Base-by-base conservation (phyloP, 805 yeast species). In the Yamadazyma paraphyllophila region DNA sequence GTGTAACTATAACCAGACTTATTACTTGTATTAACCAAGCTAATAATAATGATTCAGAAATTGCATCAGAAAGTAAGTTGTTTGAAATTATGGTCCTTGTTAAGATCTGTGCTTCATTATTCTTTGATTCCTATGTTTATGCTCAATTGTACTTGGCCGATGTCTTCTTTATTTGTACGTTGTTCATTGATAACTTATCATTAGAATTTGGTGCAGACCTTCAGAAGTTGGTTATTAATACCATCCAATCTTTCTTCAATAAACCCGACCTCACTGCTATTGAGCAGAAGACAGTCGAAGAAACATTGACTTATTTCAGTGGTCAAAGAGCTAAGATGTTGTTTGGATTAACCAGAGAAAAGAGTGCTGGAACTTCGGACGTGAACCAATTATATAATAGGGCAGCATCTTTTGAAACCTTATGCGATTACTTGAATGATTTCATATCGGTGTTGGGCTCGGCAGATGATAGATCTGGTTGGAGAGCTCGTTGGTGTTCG, bases 91-190 rank as follows among this genome's bases (percentile, higher is more conserved):
- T 80, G 10, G 83, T 88, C 8, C 63, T 88, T 54, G 79, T 85
- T 7, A 79, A 80, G 53, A 75, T 85, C 41, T 69, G 82, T 36
- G 76, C 85, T 1, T 78, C 82, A 7, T 58, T 88, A 30, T 82
- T 88, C 50, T 89, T 88, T 66, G 90, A 88, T 58, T 77, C 88
- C 0, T 71, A 78, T 31, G 62, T 76, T 11, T 74, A 79, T 53
- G 80, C 85, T 7, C 82, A 83, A 48, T 68, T 78, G 64, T 85
- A 75, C 58, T 63, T 88, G 50, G 84, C 91, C 10, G 96, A 89
- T 57, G 74, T 87, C 1, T 73, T 86, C 46, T 82, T 81, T 55
- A 71, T 88, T 49, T 76, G 85, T 26, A 76, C 92, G 0, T 69
- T 86, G 15, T 77, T 76, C 61, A 76, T 80, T 61, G 82, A 77